These are phyloP conservation scores for Phytophthora foliorum DNA, from an alignment of 352 stramenopile genomes.

Conservation along the genomic window DNA sequence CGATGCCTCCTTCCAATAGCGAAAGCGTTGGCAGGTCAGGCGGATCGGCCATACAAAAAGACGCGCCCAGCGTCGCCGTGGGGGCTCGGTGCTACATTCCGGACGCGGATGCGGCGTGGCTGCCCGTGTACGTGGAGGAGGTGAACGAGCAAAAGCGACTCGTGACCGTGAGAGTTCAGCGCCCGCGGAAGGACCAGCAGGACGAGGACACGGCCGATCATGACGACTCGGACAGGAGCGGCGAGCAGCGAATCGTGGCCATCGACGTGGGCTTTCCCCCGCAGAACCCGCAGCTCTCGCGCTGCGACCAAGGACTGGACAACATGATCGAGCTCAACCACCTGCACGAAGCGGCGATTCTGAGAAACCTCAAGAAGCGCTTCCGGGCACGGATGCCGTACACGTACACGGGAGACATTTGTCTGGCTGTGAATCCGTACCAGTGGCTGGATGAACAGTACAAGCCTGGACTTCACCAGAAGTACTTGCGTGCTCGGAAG, in stretches of 20 bases:
- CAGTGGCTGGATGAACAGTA: conserved; percentile 91
- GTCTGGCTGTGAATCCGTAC: conserved; percentile 98
- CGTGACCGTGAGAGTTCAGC: conserved; percentile 57
- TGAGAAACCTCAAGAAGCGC: conserved; percentile 89
- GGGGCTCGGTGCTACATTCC: conserved; percentile 82
- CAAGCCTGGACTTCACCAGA: conserved; percentile 59
- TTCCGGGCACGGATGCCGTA: conserved; percentile 91
- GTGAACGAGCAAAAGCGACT: conserved; percentile 58
- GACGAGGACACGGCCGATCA: conserved; percentile 37
- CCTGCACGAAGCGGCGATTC: conserved; percentile 91
- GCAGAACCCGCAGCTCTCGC: conserved; percentile 60
- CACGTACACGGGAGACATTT: conserved; percentile 96
- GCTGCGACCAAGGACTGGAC: conserved; percentile 48
- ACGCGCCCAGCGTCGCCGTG: conserved; percentile 52
- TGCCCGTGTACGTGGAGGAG: conserved; percentile 76
- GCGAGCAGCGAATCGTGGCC: conserved; percentile 43
- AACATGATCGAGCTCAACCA: conserved; percentile 90
- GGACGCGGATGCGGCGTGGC: conserved; percentile 70
- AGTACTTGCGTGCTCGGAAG: conserved; percentile 66
- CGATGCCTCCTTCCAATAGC: conserved; percentile 36
- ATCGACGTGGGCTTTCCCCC: conserved; percentile 62
- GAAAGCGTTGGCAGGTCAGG: conserved; percentile 14
- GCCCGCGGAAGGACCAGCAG: conserved; percentile 31
- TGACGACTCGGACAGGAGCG: conserved; percentile 30
- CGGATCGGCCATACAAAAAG: conserved; percentile 19